Conservation (phyloP, 768 basidiomycete genomes). For the Paxillus rubicundulus region DNA sequence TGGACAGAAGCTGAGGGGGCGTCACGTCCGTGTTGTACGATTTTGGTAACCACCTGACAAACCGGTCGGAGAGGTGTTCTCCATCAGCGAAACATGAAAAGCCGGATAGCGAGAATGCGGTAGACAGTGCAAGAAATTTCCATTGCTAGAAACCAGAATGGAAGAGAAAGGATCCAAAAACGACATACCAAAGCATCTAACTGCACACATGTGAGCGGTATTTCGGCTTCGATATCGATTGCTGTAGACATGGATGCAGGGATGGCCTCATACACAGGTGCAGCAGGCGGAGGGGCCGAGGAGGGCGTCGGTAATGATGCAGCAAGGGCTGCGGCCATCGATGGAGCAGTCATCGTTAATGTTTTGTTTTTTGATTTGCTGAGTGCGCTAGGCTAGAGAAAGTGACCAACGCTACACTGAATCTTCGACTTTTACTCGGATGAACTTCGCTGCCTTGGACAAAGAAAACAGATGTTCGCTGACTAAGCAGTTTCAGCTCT, state of each 20-base stretch:
- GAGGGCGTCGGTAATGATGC: conserved; percentile 70
- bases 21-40: conserved; percentile 89
- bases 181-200: conserved; percentile 79
- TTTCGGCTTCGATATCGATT: conserved; percentile 91
- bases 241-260: conserved; percentile 91
- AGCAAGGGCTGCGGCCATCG: conserved; percentile 92
- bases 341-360: conserved; percentile 60
- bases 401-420: too few relatives aligned
- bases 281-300: conserved; percentile 56
- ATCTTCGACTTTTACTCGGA: background rate
- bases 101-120: background rate
- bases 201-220: conserved; percentile 75
- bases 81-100: conserved; percentile 15
- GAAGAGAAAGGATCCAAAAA: conserved; percentile 7
- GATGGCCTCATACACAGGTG: conserved; percentile 79
- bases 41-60: conserved; percentile 83
- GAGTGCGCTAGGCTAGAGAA: too few relatives aligned
- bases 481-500: conserved; percentile 16
- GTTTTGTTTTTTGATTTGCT: background rate
- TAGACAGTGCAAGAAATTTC: conserved; percentile 1
- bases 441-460: background rate
- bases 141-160: background rate
- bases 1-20: conserved; percentile 68
- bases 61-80: background rate
- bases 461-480: conserved; percentile 1